Conservation (phyloP, 1,284 basidiomycete species). For the Puccinia novopanici region DNA sequence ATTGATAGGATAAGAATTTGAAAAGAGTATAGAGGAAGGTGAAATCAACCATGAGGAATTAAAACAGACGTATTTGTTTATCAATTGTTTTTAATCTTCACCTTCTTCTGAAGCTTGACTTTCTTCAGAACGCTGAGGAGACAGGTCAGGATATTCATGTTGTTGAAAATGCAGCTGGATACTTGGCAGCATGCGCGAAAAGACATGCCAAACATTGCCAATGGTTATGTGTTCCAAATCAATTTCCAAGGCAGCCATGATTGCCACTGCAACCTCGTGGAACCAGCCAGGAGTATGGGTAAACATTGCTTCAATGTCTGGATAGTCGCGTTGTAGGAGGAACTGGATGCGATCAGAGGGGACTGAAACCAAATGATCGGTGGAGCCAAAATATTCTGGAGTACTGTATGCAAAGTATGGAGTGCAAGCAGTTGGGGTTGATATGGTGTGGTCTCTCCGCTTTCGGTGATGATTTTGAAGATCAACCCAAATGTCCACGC, state of each 20-base stretch:
- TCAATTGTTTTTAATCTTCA: too few relatives aligned
- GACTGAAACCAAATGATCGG: background rate
- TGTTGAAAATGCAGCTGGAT: background rate
- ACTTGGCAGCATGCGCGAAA: background rate
- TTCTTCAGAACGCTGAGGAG: too few relatives aligned
- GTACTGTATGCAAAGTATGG: conserved; percentile 19
- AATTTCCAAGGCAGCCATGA: too few relatives aligned
- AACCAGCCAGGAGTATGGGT: background rate
- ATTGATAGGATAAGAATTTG: too few relatives aligned
- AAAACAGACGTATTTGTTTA: too few relatives aligned
- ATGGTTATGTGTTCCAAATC: background rate
- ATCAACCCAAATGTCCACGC: background rate
- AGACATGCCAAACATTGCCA: conserved; percentile 3
- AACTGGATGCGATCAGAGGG: background rate
- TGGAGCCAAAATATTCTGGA: background rate
- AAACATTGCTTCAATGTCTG: background rate
- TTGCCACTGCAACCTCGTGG: too few relatives aligned
- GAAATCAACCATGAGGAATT: too few relatives aligned
- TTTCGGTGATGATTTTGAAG: background rate
- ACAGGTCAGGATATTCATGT: too few relatives aligned
- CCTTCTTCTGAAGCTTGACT: too few relatives aligned
- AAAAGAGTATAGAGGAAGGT: too few relatives aligned
- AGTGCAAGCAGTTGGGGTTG: background rate
- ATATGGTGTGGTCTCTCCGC: background rate
- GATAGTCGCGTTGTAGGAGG: background rate